phyloP scores from a whole-genome alignment of 2,329 filamentous ascomycete genomes.

The Fusarium sambucinum region DNA sequence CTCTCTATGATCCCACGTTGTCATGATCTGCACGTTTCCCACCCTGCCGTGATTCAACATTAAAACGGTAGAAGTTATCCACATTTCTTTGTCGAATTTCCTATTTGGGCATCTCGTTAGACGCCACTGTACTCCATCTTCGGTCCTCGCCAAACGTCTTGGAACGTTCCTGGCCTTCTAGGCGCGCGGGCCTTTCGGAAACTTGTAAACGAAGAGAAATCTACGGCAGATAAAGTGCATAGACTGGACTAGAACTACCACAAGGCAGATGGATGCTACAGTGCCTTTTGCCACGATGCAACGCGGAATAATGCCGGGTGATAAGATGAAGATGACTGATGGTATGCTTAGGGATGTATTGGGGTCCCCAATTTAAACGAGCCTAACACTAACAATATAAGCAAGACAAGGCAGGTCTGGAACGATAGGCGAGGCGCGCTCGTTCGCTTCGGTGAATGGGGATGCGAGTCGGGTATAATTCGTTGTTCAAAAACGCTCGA shows the following conservation, averaged over 20 bases:
- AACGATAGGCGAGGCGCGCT: conserved; percentile 37
- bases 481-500: conserved; percentile 5
- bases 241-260: neutral
- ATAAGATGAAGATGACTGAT: conserved; percentile 6
- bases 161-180: conserved; percentile 24
- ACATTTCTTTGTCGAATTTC: conserved; percentile 5
- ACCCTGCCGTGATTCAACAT: neutral
- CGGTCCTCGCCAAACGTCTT: conserved; percentile 21
- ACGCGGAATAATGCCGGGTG: conserved; percentile 23
- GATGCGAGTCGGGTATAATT: neutral
- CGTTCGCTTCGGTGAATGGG: conserved; percentile 30
- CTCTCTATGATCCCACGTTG: conserved; percentile 5
- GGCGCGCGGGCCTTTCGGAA: conserved; percentile 2
- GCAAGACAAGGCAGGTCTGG: conserved; percentile 17
- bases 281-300: neutral
- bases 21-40: neutral
- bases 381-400: no score
- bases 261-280: neutral
- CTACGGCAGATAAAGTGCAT: neutral
- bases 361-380: neutral
- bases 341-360: neutral
- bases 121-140: conserved; percentile 14
- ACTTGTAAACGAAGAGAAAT: neutral
- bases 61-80: neutral
- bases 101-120: neutral